A percentile compares a stretch with the other conserved stretches of the same genome.
Conservation (phyloP, 164 flowering plant species). For the Annona cherimola region DNA sequence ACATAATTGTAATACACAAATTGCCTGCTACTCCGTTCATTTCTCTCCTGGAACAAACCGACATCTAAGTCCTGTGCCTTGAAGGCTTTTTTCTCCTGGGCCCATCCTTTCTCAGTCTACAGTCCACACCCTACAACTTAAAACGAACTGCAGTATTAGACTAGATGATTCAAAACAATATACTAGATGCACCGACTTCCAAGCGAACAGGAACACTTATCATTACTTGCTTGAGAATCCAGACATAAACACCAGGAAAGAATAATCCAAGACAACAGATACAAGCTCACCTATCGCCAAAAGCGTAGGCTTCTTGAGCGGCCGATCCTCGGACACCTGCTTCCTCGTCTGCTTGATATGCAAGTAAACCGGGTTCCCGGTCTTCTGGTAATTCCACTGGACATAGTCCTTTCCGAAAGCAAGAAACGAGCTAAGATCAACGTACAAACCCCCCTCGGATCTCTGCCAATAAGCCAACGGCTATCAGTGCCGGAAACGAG, state of each 20-base stretch:
- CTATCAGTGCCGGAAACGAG: not conserved
- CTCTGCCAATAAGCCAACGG: constrained; percentile 40
- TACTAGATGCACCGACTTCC: not conserved
- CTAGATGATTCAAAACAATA: not conserved
- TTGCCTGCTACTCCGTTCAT: too few relatives aligned
- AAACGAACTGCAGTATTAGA: too few relatives aligned
- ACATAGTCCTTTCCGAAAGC: constrained; percentile 84
- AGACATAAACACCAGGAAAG: not conserved
- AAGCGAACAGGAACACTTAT: not conserved
- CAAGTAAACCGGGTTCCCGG: constrained; percentile 83
- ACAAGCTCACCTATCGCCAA: constrained; percentile 69
- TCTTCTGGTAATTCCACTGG: constrained; percentile 81
- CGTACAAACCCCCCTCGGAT: constrained; percentile 82
- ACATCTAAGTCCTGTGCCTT: too few relatives aligned
- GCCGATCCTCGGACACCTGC: constrained; percentile 73
- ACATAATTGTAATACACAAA: too few relatives aligned
- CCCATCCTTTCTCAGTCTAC: too few relatives aligned
- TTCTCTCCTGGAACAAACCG: too few relatives aligned
- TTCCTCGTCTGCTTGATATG: constrained; percentile 72
- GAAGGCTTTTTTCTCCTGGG: too few relatives aligned
- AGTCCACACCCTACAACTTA: too few relatives aligned
- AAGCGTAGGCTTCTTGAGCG: constrained; percentile 85
- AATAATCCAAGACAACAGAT: not conserved
- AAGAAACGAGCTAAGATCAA: constrained; percentile 85
- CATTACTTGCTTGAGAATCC: not conserved